Base-by-base conservation (phyloP, 1,284 basidiomycete species). In the Entoloma clypeatum region DNA sequence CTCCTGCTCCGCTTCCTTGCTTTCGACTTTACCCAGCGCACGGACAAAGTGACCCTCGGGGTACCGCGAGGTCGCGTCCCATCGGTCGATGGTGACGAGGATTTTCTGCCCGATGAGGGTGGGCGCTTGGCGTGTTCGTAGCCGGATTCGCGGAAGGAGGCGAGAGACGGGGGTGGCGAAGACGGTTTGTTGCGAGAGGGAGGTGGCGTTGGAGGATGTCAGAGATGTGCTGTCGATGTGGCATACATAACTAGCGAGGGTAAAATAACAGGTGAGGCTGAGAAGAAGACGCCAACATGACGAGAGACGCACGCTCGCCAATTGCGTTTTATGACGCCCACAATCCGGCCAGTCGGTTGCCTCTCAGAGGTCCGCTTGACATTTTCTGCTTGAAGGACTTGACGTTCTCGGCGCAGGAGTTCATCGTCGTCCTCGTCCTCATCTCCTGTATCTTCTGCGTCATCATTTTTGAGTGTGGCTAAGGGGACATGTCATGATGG, bases 21-120 rank as follows among this genome's bases (percentile, higher is more conserved):
- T 90, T 57, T 95, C 95, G 0, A 86, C 90, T 49, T 81, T 81
- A 7, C 96, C 96, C 1, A 99, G 74, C 0, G 92, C 84, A 30
- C 95, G 82, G 9, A 99, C 92, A 57, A 99, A 94, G 62, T 99
- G 96, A 0, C 96, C 96, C 54, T 98, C 94, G 0, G 96, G 96
- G 58, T 98, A 98, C 17, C 92, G 79, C 2, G 89, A 93, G 23
- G 81, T 80, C 18, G 72, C 64, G 22, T 90, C 82, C 96, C 96
- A 99, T 31, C 81, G 72, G 61, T 99, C 96, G 56, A 99, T 92
- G 1, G 91, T 86, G 29, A 99, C 90, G 13, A 99, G 77, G 50
- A 99, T 95, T 65, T 99, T 99, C 62, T 99, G 94, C 19, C 85
- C 83, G 13, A 97, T 64, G 7, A 99, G 78, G 1, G 79, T 65